A percentile compares a stretch with the other conserved stretches of the same genome.
These are phyloP conservation scores for Fennellomyces sp. DNA, from an alignment of 371 early-diverging fungal species.

Conservation along the genomic window DNA sequence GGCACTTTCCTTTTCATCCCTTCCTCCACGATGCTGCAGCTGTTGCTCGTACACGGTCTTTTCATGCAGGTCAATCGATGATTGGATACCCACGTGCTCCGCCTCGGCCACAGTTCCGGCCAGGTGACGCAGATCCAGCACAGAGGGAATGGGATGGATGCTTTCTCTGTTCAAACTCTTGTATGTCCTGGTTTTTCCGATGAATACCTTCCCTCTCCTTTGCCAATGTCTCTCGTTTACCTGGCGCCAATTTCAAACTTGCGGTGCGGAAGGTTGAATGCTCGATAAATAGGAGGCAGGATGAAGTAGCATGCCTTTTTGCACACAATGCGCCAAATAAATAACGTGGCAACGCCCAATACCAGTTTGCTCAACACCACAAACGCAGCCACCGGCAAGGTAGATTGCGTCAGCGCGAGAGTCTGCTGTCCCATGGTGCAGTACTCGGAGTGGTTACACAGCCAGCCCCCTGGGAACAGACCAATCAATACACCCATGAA, in stretches of 20 bases:
- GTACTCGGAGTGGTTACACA: constrained; percentile 41
- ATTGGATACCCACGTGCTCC: constrained; percentile 58
- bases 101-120: constrained; percentile 46
- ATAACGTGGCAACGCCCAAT: constrained; percentile 60
- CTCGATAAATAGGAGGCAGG: constrained; percentile 65
- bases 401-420: constrained; percentile 37
- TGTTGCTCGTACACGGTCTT: constrained; percentile 37
- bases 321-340: constrained; percentile 64
- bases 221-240: constrained; percentile 13
- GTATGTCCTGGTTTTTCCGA: constrained; percentile 48
- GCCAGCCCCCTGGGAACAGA: constrained; percentile 66
- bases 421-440: constrained; percentile 32
- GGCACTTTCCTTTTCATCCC: constrained; percentile 15
- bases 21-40: constrained; percentile 25
- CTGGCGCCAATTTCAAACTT: constrained; percentile 57
- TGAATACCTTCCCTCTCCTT: background rate
- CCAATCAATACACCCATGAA: constrained; percentile 75
- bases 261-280: constrained; percentile 64
- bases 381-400: constrained; percentile 27
- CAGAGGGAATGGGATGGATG: constrained; percentile 67
- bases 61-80: constrained; percentile 61
- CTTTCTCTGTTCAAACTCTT: constrained; percentile 59
- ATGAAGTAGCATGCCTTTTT: constrained; percentile 62
- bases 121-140: constrained; percentile 59
- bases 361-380: constrained; percentile 49